These are phyloP conservation scores for Diddensiella santjacobensis DNA, from an alignment of 805 yeast species.

Conservation along the genomic window DNA sequence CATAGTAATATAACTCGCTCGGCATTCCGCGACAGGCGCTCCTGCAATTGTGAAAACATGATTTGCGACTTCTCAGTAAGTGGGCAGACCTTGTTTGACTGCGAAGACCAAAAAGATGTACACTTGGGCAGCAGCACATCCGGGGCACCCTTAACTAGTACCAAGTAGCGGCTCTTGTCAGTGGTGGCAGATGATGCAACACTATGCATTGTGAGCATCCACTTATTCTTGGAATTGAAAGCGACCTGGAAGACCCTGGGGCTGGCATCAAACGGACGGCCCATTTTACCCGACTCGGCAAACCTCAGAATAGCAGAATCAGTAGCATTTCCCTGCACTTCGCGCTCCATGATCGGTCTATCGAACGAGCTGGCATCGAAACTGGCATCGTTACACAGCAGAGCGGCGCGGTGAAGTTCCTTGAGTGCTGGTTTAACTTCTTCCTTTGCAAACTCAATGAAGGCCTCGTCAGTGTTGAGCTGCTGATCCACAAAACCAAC, in stretches of 20 bases:
- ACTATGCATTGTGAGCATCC: slow-evolving; percentile 23
- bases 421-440: slow-evolving; percentile 4
- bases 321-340: slow-evolving; percentile 45
- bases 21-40: slow-evolving; percentile 16
- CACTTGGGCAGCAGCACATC: slow-evolving; percentile 40
- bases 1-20: slow-evolving; percentile 18
- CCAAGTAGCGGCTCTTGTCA: slow-evolving; percentile 32
- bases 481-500: slow-evolving; percentile 16
- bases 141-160: slow-evolving; percentile 45
- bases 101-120: slow-evolving; percentile 9
- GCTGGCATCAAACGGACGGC: not conserved
- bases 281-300: slow-evolving; percentile 26
- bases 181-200: not conserved
- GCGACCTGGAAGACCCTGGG: slow-evolving; percentile 24
- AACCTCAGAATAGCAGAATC: slow-evolving; percentile 43
- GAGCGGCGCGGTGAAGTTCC: slow-evolving; percentile 16
- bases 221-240: slow-evolving; percentile 46
- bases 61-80: slow-evolving; percentile 4
- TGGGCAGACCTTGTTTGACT: slow-evolving; percentile 2
- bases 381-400: slow-evolving; percentile 23
- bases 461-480: slow-evolving; percentile 11
- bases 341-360: slow-evolving; percentile 15
- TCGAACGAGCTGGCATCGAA: slow-evolving; percentile 16
- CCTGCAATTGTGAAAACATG: slow-evolving; percentile 10
- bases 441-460: not conserved